phyloP scores from a whole-genome alignment of 1,284 basidiomycete species.

The Apiotrichum akiyoshidainum region DNA sequence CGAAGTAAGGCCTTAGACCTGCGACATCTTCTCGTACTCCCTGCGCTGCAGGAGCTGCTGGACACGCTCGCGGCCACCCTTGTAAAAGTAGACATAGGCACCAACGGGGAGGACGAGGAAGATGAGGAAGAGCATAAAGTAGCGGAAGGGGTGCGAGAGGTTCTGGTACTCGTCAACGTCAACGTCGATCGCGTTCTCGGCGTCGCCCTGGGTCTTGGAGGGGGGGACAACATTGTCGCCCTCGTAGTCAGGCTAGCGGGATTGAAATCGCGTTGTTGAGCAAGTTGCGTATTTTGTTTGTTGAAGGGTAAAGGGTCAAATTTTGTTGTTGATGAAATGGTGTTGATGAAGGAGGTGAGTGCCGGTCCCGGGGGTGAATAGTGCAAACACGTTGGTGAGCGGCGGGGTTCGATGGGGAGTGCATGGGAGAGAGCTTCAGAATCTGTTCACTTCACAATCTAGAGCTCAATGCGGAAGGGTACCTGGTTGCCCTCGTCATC shows the following conservation, averaged over 20 bases:
- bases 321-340: background rate
- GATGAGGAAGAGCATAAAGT: constrained; percentile 52
- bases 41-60: background rate
- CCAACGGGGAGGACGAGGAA: constrained; percentile 56
- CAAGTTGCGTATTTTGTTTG: background rate
- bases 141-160: constrained; percentile 50
- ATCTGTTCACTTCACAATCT: constrained; percentile 29
- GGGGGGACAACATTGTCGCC: constrained; percentile 10
- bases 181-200: constrained; percentile 5
- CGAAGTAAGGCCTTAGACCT: no score
- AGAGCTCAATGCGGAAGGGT: constrained; percentile 88
- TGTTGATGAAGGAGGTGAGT: background rate
- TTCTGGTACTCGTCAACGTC: constrained; percentile 29
- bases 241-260: constrained; percentile 9
- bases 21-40: constrained; percentile 11
- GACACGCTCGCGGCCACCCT: constrained; percentile 35
- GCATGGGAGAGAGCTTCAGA: constrained; percentile 21
- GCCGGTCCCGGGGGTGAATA: background rate
- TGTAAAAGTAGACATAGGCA: constrained; percentile 58
- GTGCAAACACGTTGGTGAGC: background rate
- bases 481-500: constrained; percentile 77
- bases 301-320: background rate
- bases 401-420: constrained; percentile 4
- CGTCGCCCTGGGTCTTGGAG: background rate
- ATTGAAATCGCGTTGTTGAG: no score